phyloP scores from a whole-genome alignment of 352 stramenopile species.

The Phytopythium boreale region DNA sequence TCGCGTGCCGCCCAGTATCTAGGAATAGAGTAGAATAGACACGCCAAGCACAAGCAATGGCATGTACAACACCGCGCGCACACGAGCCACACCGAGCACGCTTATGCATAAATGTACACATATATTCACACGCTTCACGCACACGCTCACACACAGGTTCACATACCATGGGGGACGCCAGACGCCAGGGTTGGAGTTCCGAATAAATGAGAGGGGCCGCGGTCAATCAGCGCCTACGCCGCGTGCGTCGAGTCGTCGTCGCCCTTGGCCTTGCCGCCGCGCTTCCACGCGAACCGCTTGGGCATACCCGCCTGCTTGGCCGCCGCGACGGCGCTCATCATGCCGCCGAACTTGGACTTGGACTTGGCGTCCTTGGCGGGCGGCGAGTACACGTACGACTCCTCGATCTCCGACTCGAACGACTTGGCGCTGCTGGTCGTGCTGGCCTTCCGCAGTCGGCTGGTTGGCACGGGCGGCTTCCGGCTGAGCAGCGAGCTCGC shows the following conservation, averaged over 20 bases:
- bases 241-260: constrained; percentile 12
- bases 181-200: neutral
- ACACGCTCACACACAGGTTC: constrained; percentile 2
- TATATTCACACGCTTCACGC: constrained; percentile 4
- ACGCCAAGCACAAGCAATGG: neutral
- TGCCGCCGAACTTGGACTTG: constrained; percentile 40
- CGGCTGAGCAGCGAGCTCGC: constrained; percentile 22
- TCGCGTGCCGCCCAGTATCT: neutral
- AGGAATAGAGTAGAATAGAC: neutral
- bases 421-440: constrained; percentile 22
- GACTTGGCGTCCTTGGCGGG: constrained; percentile 32
- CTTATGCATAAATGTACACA: neutral
- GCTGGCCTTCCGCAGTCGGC: constrained; percentile 8
- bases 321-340: constrained; percentile 31
- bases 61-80: neutral
- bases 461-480: constrained; percentile 21
- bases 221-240: constrained; percentile 7
- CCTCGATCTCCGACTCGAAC: constrained; percentile 32
- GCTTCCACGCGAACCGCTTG: constrained; percentile 55
- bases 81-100: neutral
- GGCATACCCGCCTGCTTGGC: constrained; percentile 34
- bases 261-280: constrained; percentile 7
- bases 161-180: neutral
- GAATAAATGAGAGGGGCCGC: constrained; percentile 2
- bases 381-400: constrained; percentile 29